Conservation (phyloP, 2,329 filamentous ascomycete genomes). For the Trichophyton verrucosum region DNA sequence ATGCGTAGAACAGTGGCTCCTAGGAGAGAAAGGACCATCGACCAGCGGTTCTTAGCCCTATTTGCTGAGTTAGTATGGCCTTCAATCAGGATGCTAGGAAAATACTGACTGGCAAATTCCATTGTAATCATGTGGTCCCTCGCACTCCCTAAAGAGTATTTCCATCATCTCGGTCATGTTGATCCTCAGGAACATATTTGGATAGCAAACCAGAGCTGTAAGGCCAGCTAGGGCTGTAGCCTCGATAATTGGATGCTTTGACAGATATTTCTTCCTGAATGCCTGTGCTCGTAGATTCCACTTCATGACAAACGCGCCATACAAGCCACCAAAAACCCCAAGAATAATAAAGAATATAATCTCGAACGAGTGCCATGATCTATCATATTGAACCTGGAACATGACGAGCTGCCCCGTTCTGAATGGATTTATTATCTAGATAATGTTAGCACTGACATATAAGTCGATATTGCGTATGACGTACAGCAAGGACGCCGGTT, state of each 20-base stretch:
- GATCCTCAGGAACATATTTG: constrained; percentile 86
- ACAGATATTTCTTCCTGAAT: constrained; percentile 86
- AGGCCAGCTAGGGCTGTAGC: constrained; percentile 68
- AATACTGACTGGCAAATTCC: constrained; percentile 63
- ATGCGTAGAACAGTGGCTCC: constrained; percentile 70
- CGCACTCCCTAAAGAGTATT: constrained; percentile 87
- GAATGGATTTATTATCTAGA: constrained; percentile 85
- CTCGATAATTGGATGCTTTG: constrained; percentile 72
- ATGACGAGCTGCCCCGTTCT: constrained; percentile 95
- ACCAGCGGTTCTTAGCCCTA: constrained; percentile 54
- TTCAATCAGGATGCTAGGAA: background rate
- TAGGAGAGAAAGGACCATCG: constrained; percentile 64
- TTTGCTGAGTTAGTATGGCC: constrained; percentile 9
- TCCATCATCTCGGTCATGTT: constrained; percentile 99
- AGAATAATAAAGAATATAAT: constrained; percentile 83
- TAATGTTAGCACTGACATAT: constrained; percentile 6
- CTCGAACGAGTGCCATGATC: constrained; percentile 97
- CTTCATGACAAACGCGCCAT: constrained; percentile 94
- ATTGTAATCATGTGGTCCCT: constrained; percentile 76
- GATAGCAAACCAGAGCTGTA: constrained; percentile 90
- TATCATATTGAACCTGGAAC: constrained; percentile 95
- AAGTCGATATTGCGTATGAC: constrained; percentile 14
- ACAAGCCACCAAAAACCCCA: constrained; percentile 84
- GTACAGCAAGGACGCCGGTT: constrained; percentile 69
- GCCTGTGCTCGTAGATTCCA: constrained; percentile 87